Base-by-base conservation (phyloP, 2,329 filamentous ascomycete species). In the Microdochium bolleyi region DNA sequence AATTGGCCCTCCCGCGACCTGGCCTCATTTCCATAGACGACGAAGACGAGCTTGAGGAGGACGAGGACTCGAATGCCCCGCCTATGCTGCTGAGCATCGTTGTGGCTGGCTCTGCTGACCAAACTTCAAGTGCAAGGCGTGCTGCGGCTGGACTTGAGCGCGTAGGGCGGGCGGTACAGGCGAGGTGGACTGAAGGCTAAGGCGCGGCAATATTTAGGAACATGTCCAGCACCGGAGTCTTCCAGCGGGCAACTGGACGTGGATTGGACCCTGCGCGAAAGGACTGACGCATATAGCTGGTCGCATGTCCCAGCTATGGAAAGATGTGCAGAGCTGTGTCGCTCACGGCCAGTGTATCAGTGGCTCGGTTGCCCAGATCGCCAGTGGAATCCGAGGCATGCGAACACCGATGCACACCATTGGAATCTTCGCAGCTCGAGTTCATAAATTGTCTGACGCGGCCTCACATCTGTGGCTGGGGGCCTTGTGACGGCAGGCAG, bases 11-110 rank as follows among this genome's bases (percentile, higher is more conserved):
- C 21, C 19, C 41, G 37, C 21, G n/a, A 2, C 34, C 21, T 2
- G 32, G 49, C 13, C n/a, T 44, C 13, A 11, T 38, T 27, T 51
- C 55, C 10, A 37, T 25, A 3, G 50, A 37, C 22, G 54, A 53
- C 37, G 57, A 52, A 13, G 48, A 27, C 48, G 50, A 52, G 49
- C 50, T 41, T 9, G 56, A 54, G n/a, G 57, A 55, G 19, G 59
- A 55, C 19, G 58, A 56, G 1, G 59, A 58, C 34, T 53, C 57
- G 13, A 54, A 72, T 56, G 63, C 64, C 4, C 71, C 77, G 24
- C 81, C 81, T 11, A 67, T 80, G 63, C 71, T 85, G 13, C 68
- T 84, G 25, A 73, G 74, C 21, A 66, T 82, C 10, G 77, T 84
- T 1, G 73, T 83, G 3, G 79, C 79, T 1, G 69, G 70, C 4